These are phyloP conservation scores for Metarhizium rileyi DNA, from an alignment of 2,329 filamentous ascomycete species.

Conservation along the genomic window DNA sequence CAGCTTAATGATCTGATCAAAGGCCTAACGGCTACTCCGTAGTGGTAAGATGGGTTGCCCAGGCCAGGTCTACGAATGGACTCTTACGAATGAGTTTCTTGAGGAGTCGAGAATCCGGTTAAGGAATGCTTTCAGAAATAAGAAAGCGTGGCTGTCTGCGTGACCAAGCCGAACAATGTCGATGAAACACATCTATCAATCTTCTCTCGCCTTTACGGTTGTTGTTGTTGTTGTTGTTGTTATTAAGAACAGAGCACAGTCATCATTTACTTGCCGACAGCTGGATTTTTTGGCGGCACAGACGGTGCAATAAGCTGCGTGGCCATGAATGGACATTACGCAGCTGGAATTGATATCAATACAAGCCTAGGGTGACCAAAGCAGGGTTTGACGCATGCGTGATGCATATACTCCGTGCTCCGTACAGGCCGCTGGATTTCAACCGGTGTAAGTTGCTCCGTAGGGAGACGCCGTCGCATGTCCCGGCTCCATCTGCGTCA, in stretches of 20 bases:
- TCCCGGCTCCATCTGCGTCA: background rate
- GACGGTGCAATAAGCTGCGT: background rate
- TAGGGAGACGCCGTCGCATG: background rate
- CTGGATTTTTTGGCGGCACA: background rate
- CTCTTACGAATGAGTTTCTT: no score
- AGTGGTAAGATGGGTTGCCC: no score
- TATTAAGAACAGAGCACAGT: background rate
- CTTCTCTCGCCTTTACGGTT: no score
- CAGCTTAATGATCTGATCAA: no score
- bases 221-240: background rate
- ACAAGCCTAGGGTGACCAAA: background rate
- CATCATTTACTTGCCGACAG: background rate
- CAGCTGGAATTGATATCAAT: background rate
- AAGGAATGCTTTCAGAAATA: no score
- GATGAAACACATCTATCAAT: no score
- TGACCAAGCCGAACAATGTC: no score
- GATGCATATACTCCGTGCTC: no score
- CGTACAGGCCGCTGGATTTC: background rate
- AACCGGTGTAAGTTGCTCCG: constrained; percentile 1
- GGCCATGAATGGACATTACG: background rate
- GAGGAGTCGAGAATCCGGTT: no score
- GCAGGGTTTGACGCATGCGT: background rate
- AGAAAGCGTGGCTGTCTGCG: no score
- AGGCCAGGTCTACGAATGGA: no score
- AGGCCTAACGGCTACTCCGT: background rate